Percentiles rank a stretch among this genome's conserved stretches.
Evolutionary conservation across 2,329 filamentous ascomycete genomes (phyloP).

Genomic region (Nothopassalora personata): DNA sequence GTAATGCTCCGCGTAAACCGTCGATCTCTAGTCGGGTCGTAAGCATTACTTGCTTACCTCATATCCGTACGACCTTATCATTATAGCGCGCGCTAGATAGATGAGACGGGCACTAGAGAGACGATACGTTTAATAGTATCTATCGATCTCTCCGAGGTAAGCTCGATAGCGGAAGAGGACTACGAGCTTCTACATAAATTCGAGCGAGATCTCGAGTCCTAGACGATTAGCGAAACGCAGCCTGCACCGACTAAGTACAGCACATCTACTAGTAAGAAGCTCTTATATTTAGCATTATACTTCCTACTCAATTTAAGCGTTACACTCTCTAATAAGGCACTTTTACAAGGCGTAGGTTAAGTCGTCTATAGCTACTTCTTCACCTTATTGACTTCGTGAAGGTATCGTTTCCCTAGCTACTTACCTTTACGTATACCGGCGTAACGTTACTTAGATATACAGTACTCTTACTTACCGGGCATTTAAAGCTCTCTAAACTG

Average conservation of each 20-base stretch:
- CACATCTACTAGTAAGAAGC: slow-evolving; percentile 22
- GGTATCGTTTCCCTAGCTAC: slow-evolving; percentile 57
- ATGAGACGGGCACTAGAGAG: slow-evolving; percentile 6
- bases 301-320: slow-evolving; percentile 47
- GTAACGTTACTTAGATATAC: slow-evolving; percentile 53
- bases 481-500: slow-evolving; percentile 51
- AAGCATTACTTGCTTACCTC: neutral
- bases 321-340: slow-evolving; percentile 57
- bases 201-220: slow-evolving; percentile 14
- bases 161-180: slow-evolving; percentile 8
- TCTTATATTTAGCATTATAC: slow-evolving; percentile 35
- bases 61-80: neutral
- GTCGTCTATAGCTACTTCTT: neutral
- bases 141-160: slow-evolving; percentile 3
- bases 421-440: slow-evolving; percentile 55
- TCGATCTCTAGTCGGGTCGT: neutral
- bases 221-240: neutral
- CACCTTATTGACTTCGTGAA: slow-evolving; percentile 24
- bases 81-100: neutral
- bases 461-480: slow-evolving; percentile 47
- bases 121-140: slow-evolving; percentile 9
- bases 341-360: slow-evolving; percentile 40
- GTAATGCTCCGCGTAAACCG: neutral
- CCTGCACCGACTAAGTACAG: slow-evolving; percentile 21
- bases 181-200: slow-evolving; percentile 15